Evolutionary conservation across 192 early-diverging fungal genomes (phyloP), one percentile per base, ranked within the genome.

Genomic region (Jimgerdemannia lactiflua): DNA sequence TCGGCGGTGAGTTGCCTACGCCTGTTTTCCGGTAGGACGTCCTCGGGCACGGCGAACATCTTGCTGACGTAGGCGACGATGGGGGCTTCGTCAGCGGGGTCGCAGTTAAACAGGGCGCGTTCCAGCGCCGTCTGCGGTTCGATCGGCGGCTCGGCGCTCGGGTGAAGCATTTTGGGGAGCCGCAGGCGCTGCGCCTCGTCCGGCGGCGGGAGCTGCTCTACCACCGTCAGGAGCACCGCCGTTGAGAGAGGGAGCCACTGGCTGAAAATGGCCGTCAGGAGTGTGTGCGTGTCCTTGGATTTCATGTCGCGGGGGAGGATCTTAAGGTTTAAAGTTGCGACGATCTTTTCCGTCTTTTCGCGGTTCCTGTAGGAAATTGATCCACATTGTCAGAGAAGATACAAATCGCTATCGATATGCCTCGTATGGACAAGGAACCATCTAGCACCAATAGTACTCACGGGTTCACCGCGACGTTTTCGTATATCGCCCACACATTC

Each of bases 181-280:
- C 97, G 89, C 18, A 91, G 68, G 29, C 80, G 78, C 79, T 99
- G 97, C 0, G 97, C 98, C 1, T 78, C 87, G 9, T 83, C 72
- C 1, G 98, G 98, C 4, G 91, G 92, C 3, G 98, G 98, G 19
- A 99, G 79, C 70, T 97, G 89, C 54, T 99, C 94, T 7, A 98
- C 87, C 8, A 95, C 92, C 0, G 95, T 86, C 11, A 96, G 80
- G 59, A 99, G 90, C 39, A 98, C 91, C 39, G 95, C 89, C 3
- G 91, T 88, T 4, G 97, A 92, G 67, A 99, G 86, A 3, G 98
- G 97, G 3, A 99, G 87, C 98, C 98, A 99, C 79, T 95, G 95
- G 42, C 86, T 86, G 86, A 98, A 95, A 40, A 99, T 93, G 39
- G 91, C 89, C 4, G 92, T 91, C 49, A 97, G 79, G 7, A 97